phyloP scores from a whole-genome alignment of 2,329 filamentous ascomycete species.

The Cercospora zeae-maydis region DNA sequence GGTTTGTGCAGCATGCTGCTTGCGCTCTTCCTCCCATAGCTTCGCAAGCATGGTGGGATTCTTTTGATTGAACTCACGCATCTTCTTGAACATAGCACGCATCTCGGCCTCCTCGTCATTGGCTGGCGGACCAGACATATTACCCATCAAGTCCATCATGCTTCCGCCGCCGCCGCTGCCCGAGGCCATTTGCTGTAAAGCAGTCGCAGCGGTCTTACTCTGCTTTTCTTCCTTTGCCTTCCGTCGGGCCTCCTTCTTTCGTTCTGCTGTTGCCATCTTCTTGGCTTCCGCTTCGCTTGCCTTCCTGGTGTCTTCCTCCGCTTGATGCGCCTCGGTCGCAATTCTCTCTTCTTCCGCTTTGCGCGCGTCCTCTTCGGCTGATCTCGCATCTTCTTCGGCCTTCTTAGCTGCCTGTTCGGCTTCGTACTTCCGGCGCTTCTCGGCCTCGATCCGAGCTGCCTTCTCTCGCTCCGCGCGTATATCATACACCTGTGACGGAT shows the following conservation, averaged over 20 bases:
- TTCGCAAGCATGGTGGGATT: constrained; percentile 54
- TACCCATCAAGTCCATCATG: constrained; percentile 17
- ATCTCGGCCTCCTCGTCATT: constrained; percentile 50
- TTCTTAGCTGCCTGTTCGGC: constrained; percentile 35
- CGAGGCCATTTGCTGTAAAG: constrained; percentile 27
- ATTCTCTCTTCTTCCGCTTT: constrained; percentile 30
- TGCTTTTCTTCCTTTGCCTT: constrained; percentile 32
- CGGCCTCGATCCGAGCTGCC: constrained; percentile 36
- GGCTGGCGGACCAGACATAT: constrained; percentile 23
- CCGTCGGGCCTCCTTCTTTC: constrained; percentile 33
- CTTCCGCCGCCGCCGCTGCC: constrained; percentile 6
- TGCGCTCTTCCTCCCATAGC: constrained; percentile 55
- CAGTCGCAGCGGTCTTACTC: constrained; percentile 31
- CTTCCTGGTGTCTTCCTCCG: constrained; percentile 25
- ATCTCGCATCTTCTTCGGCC: constrained; percentile 35
- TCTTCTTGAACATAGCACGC: constrained; percentile 55
- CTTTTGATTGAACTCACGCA: constrained; percentile 55
- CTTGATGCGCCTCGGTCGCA: constrained; percentile 27
- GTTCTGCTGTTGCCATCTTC: constrained; percentile 26
- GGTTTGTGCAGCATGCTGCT: constrained; percentile 15
- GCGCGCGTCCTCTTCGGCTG: constrained; percentile 29
- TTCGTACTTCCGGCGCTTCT: constrained; percentile 31
- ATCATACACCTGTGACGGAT: constrained; percentile 54
- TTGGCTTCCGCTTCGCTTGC: constrained; percentile 25
- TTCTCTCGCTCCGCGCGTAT: constrained; percentile 50